These are phyloP conservation scores for Pholiota microspora DNA, from an alignment of 768 basidiomycete genomes.

Conservation along the genomic window DNA sequence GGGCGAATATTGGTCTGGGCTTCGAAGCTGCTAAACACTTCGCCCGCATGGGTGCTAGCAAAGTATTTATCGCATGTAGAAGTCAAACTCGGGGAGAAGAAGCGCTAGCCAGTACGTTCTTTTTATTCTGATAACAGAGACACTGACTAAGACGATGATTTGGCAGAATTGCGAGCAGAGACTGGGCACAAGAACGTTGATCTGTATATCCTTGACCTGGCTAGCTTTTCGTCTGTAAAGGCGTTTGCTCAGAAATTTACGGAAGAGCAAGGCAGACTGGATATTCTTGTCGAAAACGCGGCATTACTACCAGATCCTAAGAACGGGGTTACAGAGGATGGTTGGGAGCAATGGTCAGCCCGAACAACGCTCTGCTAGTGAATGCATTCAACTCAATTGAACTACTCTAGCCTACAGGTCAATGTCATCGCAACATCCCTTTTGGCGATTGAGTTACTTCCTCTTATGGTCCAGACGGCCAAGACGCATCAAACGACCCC, in stretches of 20 bases:
- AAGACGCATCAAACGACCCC: slow-evolving; percentile 28
- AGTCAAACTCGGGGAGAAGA: slow-evolving; percentile 30
- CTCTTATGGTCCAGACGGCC: slow-evolving; percentile 38
- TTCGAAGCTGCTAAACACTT: slow-evolving; percentile 46
- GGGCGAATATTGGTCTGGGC: slow-evolving; percentile 50
- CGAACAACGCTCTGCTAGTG: neutral
- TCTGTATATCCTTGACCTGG: slow-evolving; percentile 39
- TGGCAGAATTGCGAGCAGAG: slow-evolving; percentile 25
- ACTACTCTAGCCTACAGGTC: slow-evolving; percentile 38
- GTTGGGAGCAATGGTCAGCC: slow-evolving; percentile 39
- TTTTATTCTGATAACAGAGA: no score
- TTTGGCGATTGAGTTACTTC: slow-evolving; percentile 39
- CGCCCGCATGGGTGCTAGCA: slow-evolving; percentile 38
- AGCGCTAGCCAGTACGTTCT: slow-evolving; percentile 32
- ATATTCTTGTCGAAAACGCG: slow-evolving; percentile 28
- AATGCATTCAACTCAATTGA: slow-evolving; percentile 11
- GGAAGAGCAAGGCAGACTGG: slow-evolving; percentile 31
- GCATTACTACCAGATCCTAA: slow-evolving; percentile 6
- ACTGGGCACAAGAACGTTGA: slow-evolving; percentile 35
- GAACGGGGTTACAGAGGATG: slow-evolving; percentile 26
- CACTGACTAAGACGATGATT: no score
- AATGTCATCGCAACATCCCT: slow-evolving; percentile 43
- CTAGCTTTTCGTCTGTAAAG: slow-evolving; percentile 38
- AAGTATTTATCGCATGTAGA: slow-evolving; percentile 37
- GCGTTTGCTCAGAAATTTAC: slow-evolving; percentile 34